Evolutionary conservation across 225 moss, liverwort and hornwort species (phyloP).

Genomic region (Bryoerythrophyllum caledonicum): DNA sequence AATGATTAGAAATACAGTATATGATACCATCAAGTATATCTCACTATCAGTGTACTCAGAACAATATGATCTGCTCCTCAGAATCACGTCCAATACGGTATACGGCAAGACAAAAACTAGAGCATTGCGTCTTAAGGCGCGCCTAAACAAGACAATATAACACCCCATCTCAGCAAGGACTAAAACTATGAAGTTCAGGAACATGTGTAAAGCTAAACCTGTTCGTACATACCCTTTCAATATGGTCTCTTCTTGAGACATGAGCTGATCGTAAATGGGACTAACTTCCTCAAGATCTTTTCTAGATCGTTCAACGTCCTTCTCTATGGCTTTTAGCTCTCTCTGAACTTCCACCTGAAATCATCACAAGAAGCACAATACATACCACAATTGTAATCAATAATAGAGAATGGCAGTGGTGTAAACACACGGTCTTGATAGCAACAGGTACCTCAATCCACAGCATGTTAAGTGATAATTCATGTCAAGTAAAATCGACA

Average conservation of each 20-base stretch:
- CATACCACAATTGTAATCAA: background rate
- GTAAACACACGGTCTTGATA: background rate
- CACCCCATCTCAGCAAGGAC: background rate
- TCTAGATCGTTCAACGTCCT: constrained; percentile 20
- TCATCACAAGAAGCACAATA: background rate
- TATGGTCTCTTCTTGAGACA: constrained; percentile 27
- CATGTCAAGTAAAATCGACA: background rate
- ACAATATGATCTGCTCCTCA: background rate
- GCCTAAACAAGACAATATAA: constrained; percentile 4
- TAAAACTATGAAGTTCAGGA: background rate
- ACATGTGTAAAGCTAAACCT: background rate
- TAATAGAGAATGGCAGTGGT: background rate
- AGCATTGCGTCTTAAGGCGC: background rate
- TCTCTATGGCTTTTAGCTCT: constrained; percentile 22
- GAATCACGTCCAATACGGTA: background rate
- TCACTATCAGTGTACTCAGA: background rate
- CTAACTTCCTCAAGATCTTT: constrained; percentile 26
- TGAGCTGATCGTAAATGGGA: constrained; percentile 20
- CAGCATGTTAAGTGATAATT: background rate
- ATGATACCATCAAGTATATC: background rate
- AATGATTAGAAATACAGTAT: background rate
- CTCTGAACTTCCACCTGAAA: constrained; percentile 24
- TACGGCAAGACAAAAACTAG: constrained; percentile 9
- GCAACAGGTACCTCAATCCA: constrained; percentile 7
- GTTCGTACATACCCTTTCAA: constrained; percentile 22